Percentiles rank a stretch among this genome's conserved stretches.
These are phyloP conservation scores for Hebeloma cylindrosporum DNA, from an alignment of 768 basidiomycete genomes.

Conservation along the genomic window DNA sequence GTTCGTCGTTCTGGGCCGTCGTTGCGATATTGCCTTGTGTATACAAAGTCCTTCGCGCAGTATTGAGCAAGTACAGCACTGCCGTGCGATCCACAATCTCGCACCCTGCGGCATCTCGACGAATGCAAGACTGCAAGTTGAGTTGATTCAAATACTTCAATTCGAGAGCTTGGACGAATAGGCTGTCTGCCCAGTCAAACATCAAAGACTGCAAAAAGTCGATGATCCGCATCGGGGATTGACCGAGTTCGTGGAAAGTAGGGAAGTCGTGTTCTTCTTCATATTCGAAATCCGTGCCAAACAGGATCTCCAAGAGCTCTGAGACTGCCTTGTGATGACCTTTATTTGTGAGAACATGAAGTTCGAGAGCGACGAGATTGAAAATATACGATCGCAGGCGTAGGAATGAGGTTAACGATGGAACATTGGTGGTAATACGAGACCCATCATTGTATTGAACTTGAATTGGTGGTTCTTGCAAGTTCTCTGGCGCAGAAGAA, in stretches of 20 bases:
- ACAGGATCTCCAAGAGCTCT: slow-evolving; percentile 79
- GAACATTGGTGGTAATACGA: slow-evolving; percentile 64
- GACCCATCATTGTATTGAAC: slow-evolving; percentile 73
- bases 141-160: slow-evolving; percentile 66
- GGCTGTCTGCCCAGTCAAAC: slow-evolving; percentile 85
- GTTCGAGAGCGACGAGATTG: slow-evolving; percentile 82
- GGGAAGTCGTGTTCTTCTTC: slow-evolving; percentile 52
- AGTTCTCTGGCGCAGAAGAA: slow-evolving; percentile 52
- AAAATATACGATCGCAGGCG: slow-evolving; percentile 82
- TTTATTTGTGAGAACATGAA: slow-evolving; percentile 81
- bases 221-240: slow-evolving; percentile 82
- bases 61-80: slow-evolving; percentile 65
- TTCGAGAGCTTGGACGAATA: slow-evolving; percentile 55
- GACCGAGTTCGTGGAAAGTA: slow-evolving; percentile 72
- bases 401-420: slow-evolving; percentile 72
- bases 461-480: slow-evolving; percentile 53
- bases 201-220: slow-evolving; percentile 85
- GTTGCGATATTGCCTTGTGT: slow-evolving; percentile 66
- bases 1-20: slow-evolving; percentile 59
- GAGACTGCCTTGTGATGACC: slow-evolving; percentile 71
- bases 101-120: slow-evolving; percentile 69
- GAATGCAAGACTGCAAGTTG: slow-evolving; percentile 69
- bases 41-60: slow-evolving; percentile 61
- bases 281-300: slow-evolving; percentile 60
- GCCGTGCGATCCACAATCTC: slow-evolving; percentile 78